Conservation (phyloP, 768 basidiomycete genomes). For the Agaricus blazei region DNA sequence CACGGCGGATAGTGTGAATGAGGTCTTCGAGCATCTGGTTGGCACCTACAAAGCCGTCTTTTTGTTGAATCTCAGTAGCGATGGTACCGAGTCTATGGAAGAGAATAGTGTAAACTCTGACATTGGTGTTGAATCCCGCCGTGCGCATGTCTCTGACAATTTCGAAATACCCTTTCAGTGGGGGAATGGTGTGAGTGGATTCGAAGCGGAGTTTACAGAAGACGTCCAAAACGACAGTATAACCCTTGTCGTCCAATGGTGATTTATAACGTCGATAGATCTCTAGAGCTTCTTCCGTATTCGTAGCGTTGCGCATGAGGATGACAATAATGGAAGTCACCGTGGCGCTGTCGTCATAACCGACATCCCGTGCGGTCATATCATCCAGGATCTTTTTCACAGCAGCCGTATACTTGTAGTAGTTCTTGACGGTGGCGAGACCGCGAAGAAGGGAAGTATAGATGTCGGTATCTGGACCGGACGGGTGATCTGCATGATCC, state of each 20-base stretch:
- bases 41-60: constrained; percentile 9
- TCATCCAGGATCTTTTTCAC: constrained; percentile 55
- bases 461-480: constrained; percentile 45
- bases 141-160: constrained; percentile 79
- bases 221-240: constrained; percentile 55
- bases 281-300: constrained; percentile 54
- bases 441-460: constrained; percentile 52
- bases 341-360: constrained; percentile 36
- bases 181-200: constrained; percentile 31
- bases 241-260: constrained; percentile 53
- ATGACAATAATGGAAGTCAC: constrained; percentile 53
- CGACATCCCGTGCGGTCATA: constrained; percentile 51
- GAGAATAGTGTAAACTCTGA: constrained; percentile 63
- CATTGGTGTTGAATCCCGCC: constrained; percentile 51
- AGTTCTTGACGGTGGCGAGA: constrained; percentile 36
- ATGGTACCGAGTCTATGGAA: constrained; percentile 48
- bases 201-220: constrained; percentile 57
- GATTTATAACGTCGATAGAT: constrained; percentile 45
- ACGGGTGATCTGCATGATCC: constrained; percentile 25
- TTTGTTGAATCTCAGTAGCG: constrained; percentile 26
- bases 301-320: constrained; percentile 58
- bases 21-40: constrained; percentile 27
- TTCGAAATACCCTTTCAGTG: constrained; percentile 59
- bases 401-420: constrained; percentile 42
- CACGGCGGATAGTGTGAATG: constrained; percentile 48